phyloP scores from a whole-genome alignment of 2,329 filamentous ascomycete species.

The Fragosphaeria purpurea region DNA sequence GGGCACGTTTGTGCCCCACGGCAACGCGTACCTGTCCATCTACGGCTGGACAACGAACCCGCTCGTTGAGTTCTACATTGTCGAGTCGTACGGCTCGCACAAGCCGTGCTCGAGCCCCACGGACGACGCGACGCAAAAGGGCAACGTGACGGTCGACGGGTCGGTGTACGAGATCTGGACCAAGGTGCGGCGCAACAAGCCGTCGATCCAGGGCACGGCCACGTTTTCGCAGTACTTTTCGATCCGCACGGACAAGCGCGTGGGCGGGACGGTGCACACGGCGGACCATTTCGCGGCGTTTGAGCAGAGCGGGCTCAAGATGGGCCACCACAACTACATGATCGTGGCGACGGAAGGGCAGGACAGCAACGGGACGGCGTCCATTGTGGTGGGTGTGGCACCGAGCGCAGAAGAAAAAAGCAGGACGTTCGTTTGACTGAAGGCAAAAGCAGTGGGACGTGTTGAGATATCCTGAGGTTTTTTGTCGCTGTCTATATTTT shows the following conservation, averaged over 20 bases:
- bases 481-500: too few species aligned
- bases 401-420: background rate
- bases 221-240: conserved; percentile 42
- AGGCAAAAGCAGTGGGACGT: too few species aligned
- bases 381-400: conserved; percentile 22
- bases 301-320: conserved; percentile 29
- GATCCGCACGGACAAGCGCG: conserved; percentile 38
- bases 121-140: conserved; percentile 22
- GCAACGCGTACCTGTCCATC: conserved; percentile 28
- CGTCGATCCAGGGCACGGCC: conserved; percentile 35
- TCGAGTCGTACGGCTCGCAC: conserved; percentile 13
- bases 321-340: conserved; percentile 37
- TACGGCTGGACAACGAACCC: conserved; percentile 13
- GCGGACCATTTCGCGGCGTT: conserved; percentile 39
- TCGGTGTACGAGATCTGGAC: conserved; percentile 24
- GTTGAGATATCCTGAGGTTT: too few species aligned
- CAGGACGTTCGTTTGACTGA: too few species aligned
- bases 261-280: conserved; percentile 36
- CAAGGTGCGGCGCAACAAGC: conserved; percentile 26
- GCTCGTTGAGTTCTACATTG: conserved; percentile 13
- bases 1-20: conserved; percentile 34
- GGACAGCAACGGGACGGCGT: conserved; percentile 35
- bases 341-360: conserved; percentile 39
- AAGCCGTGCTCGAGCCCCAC: conserved; percentile 7
- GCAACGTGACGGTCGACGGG: conserved; percentile 23